Base-by-base conservation (phyloP, 768 basidiomycete species). In the Calocybe indica region DNA sequence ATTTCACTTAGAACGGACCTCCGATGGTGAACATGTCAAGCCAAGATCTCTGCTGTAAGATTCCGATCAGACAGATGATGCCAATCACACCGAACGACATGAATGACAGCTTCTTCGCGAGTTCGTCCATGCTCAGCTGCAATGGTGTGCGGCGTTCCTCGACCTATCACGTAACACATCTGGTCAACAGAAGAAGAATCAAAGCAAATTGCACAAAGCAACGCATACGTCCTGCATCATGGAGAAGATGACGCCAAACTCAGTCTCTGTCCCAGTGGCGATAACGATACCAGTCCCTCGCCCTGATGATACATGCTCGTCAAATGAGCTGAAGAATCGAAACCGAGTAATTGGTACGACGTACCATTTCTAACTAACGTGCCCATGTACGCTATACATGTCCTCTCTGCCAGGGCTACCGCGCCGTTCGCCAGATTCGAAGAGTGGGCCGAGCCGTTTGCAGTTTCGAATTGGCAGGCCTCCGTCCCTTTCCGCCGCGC, bases 11-110 rank as follows among this genome's bases (percentile, higher is more conserved):
- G 12, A 35, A 64, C 81, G 45, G 58, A 94, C 93, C 93, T 72
- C 94, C 94, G 52, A 98, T 98, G 7, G 94, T 98, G 61, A 98
- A 97, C 95, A 97, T 98, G 40, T 95, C 94, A 8, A 97, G 69
- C 94, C 92, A 96, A 7, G 86, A 78, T 13, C 95, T 75, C 35
- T 80, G 72, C 60, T 97, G 94, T 52, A 84, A 67, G 11, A 94
- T 81, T 6, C 94, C 95, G 52, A 97, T 85, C 45, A 97, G 64
- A 64, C 89, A 90, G 43, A 98, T 98, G 33, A 96, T 62, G 5
- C 94, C 94, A 53, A 98, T 98, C 43, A 97, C 77, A n/a, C 82
- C 88, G 54, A 98, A 97, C 3, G 93, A 96, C 50, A 93, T 61
- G 28, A 92, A 70, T 1, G 93, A 95, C 1, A 98, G 77, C 52